These are phyloP conservation scores for Torulaspora maleeae DNA, from an alignment of 805 yeast species.

Conservation along the genomic window DNA sequence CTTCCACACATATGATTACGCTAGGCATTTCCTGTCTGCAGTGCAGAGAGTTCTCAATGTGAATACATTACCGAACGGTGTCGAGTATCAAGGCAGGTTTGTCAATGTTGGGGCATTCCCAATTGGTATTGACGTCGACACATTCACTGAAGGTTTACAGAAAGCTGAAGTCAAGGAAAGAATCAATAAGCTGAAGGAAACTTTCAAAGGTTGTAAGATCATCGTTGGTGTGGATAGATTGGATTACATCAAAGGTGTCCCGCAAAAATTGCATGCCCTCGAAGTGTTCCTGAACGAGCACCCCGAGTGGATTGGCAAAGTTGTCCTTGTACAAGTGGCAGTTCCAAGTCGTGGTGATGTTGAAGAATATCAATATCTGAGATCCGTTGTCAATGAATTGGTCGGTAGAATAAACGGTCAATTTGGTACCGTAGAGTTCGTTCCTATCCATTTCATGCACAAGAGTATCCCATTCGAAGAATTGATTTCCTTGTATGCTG, in stretches of 20 bases:
- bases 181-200: conserved; percentile 56
- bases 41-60: conserved; percentile 79
- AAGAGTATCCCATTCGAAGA: conserved; percentile 87
- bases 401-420: conserved; percentile 96
- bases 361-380: conserved; percentile 89
- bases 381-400: conserved; percentile 92
- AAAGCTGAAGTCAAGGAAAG: conserved; percentile 59
- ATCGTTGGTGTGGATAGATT: conserved; percentile 96
- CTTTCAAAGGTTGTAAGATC: conserved; percentile 71
- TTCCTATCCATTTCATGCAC: conserved; percentile 96
- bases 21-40: conserved; percentile 88
- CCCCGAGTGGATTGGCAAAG: conserved; percentile 98
- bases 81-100: conserved; percentile 66
- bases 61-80: conserved; percentile 86
- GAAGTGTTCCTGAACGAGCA: conserved; percentile 87
- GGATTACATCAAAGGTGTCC: conserved; percentile 97
- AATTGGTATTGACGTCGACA: conserved; percentile 96
- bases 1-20: conserved; percentile 98
- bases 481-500: conserved; percentile 77
- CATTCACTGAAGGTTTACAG: conserved; percentile 74
- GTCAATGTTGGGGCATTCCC: conserved; percentile 96
- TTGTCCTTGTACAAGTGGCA: conserved; percentile 91
- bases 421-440: conserved; percentile 95
- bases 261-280: conserved; percentile 93
- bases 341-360: conserved; percentile 98